Evolutionary conservation across 192 early-diverging fungal species (phyloP), one percentile per base, ranked within the genome.

Genomic region (Ambispora gerdemannii): DNA sequence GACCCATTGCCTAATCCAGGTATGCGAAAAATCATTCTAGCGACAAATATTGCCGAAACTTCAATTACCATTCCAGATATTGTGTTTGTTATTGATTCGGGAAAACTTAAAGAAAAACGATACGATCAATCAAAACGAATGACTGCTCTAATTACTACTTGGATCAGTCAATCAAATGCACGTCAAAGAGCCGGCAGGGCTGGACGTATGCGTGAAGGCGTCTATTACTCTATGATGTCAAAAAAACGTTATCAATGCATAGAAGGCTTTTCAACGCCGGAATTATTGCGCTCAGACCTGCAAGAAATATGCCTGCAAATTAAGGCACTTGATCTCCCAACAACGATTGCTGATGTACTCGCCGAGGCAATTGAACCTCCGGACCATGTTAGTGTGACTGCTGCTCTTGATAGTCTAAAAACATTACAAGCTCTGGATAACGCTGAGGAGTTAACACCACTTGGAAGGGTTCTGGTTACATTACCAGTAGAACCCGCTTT

Each of bases 41-140:
- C 83, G 17, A 91, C 89, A 33, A 91, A 90, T 67, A 87, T 91
- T 75, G 89, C 89, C 25, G 89, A 91, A 78, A 91, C 89, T 4
- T 83, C 84, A 50, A 85, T 90, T 34, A 90, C 90, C n/a, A 87
- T 91, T 34, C 88, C 82, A 34, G 90, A 92, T 71, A 80, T 89
- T 22, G 85, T 88, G 8, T 85, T 78, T 75, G 88, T 91, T 0
- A 80, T 92, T 53, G 90, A 92, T 71, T 78, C 82, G 7, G 88
- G 87, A 17, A 78, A 81, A 55, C 87, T 87, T 63, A 92, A 90
- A 77, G 87, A 90, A 51, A 76, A 74, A 20, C 76, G 75, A 31
- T 82, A 82, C 33, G 78, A 82, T 53, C 76, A 75, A 6, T 74
- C 66, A 28, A 79, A 76, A 49, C 50, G 81, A 17, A 78, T 80